Evolutionary conservation across 768 basidiomycete species (phyloP), one percentile per base, ranked within the genome.

Genomic region (Mycena haematopus): DNA sequence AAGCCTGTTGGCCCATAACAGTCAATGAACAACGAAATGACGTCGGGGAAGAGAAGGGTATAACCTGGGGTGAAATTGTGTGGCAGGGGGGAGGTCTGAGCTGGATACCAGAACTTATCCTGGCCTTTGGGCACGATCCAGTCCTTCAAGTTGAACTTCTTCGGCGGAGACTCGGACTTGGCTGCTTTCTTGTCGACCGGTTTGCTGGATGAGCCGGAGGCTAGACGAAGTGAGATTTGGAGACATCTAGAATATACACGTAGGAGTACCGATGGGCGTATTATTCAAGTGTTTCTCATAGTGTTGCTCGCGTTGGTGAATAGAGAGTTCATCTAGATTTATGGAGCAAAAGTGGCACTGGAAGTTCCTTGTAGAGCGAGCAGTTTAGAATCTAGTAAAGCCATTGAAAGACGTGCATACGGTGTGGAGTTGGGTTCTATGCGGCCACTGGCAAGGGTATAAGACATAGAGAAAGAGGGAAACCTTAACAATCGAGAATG

Each of bases 21-120:
- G 52, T 19, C 14, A 6, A 24, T 31, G 15, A 55, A 52, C 40
- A 46, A 35, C 44, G 59, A 31, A 31, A 31, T 31, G 29, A 51
- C 53, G 3, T 7, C 24, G 24, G 52, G 11, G 9, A 25, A 21
- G 3, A 38, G 15, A 10, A 17, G 51, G 52, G 42, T 10, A 40
- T 65, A 46, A 88, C 91, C 88, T 52, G 91, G 91, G 0, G 84
- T 84, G 69, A 80, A 89, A 68, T 88, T 90, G 5, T 65, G 58
- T 3, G 78, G 77, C 11, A 90, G 88, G 3, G 77, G 58, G 2
- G 58, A 70, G 2, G 71, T 60, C 60, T 79, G 77, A 6, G 83
- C 65, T 15, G 84, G 73, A 71, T 86, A 78, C 92, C 92, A 94
- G 71, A 92, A 93, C 3, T 75, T 59, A 63, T 91, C 89, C 44